Evolutionary conservation across 768 basidiomycete species (phyloP), one percentile per base, ranked within the genome.

Genomic region (Auricularia sp.): DNA sequence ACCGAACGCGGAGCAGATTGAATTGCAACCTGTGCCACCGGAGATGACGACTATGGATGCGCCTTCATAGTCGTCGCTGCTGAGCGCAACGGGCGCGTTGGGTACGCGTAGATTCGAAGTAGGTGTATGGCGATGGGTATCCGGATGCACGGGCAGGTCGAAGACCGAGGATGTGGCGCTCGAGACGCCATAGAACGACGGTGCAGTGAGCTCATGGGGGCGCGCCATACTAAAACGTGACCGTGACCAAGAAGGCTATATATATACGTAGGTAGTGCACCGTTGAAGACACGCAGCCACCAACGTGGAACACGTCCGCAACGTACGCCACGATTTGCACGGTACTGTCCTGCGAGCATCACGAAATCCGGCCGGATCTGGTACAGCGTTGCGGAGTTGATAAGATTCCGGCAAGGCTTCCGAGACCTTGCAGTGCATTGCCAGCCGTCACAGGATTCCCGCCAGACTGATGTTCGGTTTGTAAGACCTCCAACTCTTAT

Each of bases 21-120:
- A 83, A 72, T 98, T 98, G 61, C 93, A 92, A 51, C 94, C 94
- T 39, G 93, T 93, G n/a, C 94, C 94, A 0, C 94, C 94, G 61
- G 92, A 94, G 63, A 98, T 83, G 61, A 97, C 82, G 6, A 94
- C 73, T 72, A 83, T 88, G 1, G 86, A 83, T 1, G 42, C 23
- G 51, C 16, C 34, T 35, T 35, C 4, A 23, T 10, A 14, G 33
- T 36, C 16, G 16, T 36, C 34, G 61, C 12, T 21, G 33, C 42
- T 59, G 56, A 21, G 18, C 33, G 21, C 42, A 33, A 4, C 11
- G 47, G 36, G 16, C 18, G 36, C 18, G 7, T 16, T 12, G 51
- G 63, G 23, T 44, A 33, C 21, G 29, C 23, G 56, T 61, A 43
- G 64, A 63, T 68, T 6, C 8, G 29, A 29, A 10, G 34, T 29